Base-by-base conservation (phyloP, 768 basidiomycete genomes). In the Russula ochroleuca region DNA sequence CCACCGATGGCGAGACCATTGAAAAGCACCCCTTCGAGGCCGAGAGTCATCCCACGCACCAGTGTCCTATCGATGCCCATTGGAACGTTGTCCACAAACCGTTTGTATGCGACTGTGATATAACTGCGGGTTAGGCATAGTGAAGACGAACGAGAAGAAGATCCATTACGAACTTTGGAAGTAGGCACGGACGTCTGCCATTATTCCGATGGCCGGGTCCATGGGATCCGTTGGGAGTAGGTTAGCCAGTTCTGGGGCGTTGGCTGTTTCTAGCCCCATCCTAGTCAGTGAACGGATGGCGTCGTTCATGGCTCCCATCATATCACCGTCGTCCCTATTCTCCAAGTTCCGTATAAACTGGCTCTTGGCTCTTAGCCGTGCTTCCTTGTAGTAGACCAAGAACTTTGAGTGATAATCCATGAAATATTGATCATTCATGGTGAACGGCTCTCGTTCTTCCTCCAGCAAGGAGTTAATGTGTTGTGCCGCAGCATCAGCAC, bases 131-230 rank as follows among this genome's bases (percentile, higher is more conserved):
- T 60, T 33, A 66, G 52, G 66, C 35, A 35, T 11, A 11, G 8
- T 57, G 15, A 19, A 6, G n/a, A 40, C 21, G 43, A 6, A 25
- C 25, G 31, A 25, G 11, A 52, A 38, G 25, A 50, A 9, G 52
- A 37, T 43, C 25, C 38, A 48, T 35, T n/a, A 61, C 64, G 11
- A 68, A 88, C 88, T 87, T 81, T 88, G 84, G 70, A 89, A 89
- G 64, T 89, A 89, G 0, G 85, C 87, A 6, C 85, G 76, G 4
- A 88, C 85, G 52, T 85, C 81, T 0, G 86, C 85, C 87, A 90
- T 90, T 67, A 90, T 85, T 9, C 70, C 69, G 7, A 88, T 66
- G 0, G 84, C 84, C 0, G 80, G 75, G 45, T 83, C 83, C 79
- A 79, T 81, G 2, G 72, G 72, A 59, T 87, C 85, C 0, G 75